A percentile compares a stretch with the other conserved stretches of the same genome.
These are phyloP conservation scores for Aspergillus sp. DNA, from an alignment of 2,329 filamentous ascomycete genomes.

Conservation along the genomic window DNA sequence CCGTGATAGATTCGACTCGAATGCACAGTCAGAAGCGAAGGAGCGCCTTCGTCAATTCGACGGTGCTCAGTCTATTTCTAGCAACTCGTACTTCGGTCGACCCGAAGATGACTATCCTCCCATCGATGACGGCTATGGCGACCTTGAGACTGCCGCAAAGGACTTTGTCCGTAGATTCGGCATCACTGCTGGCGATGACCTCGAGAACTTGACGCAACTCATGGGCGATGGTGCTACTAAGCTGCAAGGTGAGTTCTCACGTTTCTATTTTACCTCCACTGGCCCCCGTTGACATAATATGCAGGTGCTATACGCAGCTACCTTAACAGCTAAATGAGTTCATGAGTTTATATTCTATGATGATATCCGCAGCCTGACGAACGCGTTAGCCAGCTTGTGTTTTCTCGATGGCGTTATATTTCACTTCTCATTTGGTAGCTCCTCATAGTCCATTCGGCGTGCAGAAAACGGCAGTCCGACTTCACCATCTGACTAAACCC, in stretches of 20 bases:
- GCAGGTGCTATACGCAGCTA: slow-evolving; percentile 50
- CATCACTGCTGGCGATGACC: slow-evolving; percentile 90
- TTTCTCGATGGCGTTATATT: slow-evolving; percentile 5
- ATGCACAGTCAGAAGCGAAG: slow-evolving; percentile 81
- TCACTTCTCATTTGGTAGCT: background rate
- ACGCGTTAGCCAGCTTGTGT: slow-evolving; percentile 4
- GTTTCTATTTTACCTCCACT: background rate
- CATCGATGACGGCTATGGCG: slow-evolving; percentile 76
- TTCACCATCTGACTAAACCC: background rate
- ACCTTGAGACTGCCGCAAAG: slow-evolving; percentile 89
- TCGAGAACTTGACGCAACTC: slow-evolving; percentile 82
- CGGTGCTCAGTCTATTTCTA: slow-evolving; percentile 87
- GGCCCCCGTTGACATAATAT: slow-evolving; percentile 11
- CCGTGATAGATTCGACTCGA: slow-evolving; percentile 80
- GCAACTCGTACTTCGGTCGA: slow-evolving; percentile 95
- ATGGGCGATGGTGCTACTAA: slow-evolving; percentile 82
- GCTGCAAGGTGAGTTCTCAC: slow-evolving; percentile 64
- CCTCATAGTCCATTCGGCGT: background rate
- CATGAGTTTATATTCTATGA: slow-evolving; percentile 1
- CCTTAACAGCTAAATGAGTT: slow-evolving; percentile 45
- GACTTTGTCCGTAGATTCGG: slow-evolving; percentile 96
- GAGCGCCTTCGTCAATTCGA: slow-evolving; percentile 86
- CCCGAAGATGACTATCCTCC: slow-evolving; percentile 73
- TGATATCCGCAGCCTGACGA: slow-evolving; percentile 9
- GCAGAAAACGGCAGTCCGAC: background rate